Conservation (phyloP, 768 basidiomycete species). For the Cystofilobasidium capitatum region DNA sequence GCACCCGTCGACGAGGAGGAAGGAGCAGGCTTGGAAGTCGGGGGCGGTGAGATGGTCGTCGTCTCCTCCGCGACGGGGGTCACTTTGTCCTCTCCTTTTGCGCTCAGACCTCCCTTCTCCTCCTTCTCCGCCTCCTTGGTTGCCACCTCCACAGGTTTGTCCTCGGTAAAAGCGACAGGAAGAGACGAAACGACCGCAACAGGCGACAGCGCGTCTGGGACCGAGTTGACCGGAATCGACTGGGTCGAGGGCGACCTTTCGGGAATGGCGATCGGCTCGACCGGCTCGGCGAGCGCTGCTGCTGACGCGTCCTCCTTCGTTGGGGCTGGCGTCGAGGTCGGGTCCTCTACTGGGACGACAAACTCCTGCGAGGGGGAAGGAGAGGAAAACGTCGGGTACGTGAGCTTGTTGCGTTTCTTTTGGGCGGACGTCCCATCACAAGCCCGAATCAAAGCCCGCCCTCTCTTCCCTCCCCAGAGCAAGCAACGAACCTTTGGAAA, state of each 20-base stretch:
- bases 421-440: neutral
- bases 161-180: neutral
- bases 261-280: slow-evolving; percentile 4
- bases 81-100: neutral
- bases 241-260: neutral
- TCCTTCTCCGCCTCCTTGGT: neutral
- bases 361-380: slow-evolving; percentile 5
- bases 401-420: neutral
- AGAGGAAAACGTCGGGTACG: neutral
- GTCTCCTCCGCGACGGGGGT: neutral
- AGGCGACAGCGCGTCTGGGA: slow-evolving; percentile 10
- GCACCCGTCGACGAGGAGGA: neutral
- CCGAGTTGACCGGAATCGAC: slow-evolving; percentile 3
- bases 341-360: slow-evolving; percentile 9
- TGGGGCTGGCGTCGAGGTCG: neutral
- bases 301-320: neutral
- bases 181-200: neutral
- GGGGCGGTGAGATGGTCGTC: neutral
- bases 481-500: slow-evolving; percentile 22
- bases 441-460: neutral
- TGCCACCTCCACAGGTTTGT: neutral
- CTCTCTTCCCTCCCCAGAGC: neutral
- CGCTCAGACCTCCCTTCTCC: too few relatives aligned
- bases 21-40: neutral
- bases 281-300: neutral